Base-by-base conservation (phyloP, 208 protist species). In the Acanthamoeba castellanii region DNA sequence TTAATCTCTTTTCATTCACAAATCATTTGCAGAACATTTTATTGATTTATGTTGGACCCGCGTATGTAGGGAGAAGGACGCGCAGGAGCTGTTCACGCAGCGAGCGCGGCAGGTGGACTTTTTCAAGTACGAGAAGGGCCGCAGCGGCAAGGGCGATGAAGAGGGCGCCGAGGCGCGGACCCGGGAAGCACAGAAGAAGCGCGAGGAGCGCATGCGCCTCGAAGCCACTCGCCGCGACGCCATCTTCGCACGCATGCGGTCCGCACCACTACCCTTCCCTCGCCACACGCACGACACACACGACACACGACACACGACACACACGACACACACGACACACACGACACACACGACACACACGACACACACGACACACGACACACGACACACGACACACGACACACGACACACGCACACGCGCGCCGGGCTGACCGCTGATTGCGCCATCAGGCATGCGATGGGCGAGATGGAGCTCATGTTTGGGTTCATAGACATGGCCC, bases 401-500 rank as follows among this genome's bases (percentile, higher is more conserved):
- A n/a, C 30, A 16, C 64, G 5, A 16, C 64, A 34, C 27, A 72
- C 5, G 30, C 64, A 9, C 64, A 72, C 20, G 7, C 27, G 20
- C 30, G 5, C 6, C 7, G 64, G 30, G 6, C 11, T 76, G 68
- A 45, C 13, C 47, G 4, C 47, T 52, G n/a, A n/a, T n/a, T n/a
- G n/a, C n/a, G 27, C 18, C 18, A 7, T 3, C 72, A 81, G 72
- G 50, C 72, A 81, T 20, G 72, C 72, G 30, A 22, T 81, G 72
- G 72, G 72, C 30, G 72, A 81, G 72, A 81, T 81, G 72, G 72
- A 81, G 72, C 72, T 81, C 42, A 81, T 81, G 72, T 50, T 81
- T 8, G 72, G 72, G 42, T 81, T 81, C 72, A 81, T 81, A 20
- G 72, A 81, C 72, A 81, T 81, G 72, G 72, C 72, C 5, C 72